A percentile compares a stretch with the other conserved stretches of the same genome.
phyloP scores from a whole-genome alignment of 2,329 filamentous ascomycete genomes.

The Daldinia sp. region DNA sequence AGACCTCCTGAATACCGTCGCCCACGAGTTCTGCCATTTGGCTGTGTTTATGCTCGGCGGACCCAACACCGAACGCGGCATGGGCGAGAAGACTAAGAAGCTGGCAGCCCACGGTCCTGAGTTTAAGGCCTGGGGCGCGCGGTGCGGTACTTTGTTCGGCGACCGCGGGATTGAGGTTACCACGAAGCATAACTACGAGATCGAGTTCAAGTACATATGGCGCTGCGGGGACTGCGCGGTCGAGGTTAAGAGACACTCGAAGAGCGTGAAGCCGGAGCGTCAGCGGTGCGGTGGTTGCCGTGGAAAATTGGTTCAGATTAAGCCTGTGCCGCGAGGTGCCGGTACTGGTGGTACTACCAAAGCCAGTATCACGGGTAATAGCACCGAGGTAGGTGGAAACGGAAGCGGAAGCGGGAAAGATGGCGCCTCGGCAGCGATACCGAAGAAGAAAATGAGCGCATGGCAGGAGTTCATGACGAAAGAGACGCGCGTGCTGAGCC shows the following conservation, averaged over 20 bases:
- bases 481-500: conserved; percentile 48
- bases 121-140: conserved; percentile 80
- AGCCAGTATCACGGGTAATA: conserved; percentile 44
- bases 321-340: conserved; percentile 74
- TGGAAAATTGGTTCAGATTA: conserved; percentile 77
- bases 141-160: conserved; percentile 68
- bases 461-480: conserved; percentile 45
- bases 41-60: conserved; percentile 88
- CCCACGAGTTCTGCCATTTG: conserved; percentile 96
- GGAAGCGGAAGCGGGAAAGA: conserved; percentile 39
- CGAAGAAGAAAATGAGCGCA: conserved; percentile 54
- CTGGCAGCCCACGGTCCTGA: conserved; percentile 80
- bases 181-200: conserved; percentile 89
- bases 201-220: conserved; percentile 95
- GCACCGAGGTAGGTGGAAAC: background rate
- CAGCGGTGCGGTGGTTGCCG: conserved; percentile 85
- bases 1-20: conserved; percentile 88
- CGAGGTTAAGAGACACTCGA: conserved; percentile 86
- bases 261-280: conserved; percentile 79
- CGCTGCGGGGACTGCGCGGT: conserved; percentile 75
- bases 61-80: background rate
- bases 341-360: background rate
- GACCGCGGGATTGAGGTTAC: conserved; percentile 79
- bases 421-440: conserved; percentile 1
- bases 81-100: conserved; percentile 66